phyloP scores from a whole-genome alignment of 202 grass and related monocot genomes.

The Digitaria exilis region DNA sequence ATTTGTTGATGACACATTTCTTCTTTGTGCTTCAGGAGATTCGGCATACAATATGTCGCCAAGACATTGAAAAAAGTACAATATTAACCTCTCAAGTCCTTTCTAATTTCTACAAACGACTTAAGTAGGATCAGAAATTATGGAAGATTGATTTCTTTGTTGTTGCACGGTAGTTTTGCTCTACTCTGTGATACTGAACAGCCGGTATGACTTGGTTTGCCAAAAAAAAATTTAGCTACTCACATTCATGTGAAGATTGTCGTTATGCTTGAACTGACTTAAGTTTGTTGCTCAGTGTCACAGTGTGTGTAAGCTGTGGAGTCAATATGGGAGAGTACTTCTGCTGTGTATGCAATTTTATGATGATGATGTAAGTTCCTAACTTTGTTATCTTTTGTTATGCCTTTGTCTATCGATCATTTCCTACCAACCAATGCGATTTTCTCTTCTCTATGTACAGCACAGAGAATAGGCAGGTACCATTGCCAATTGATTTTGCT shows the following conservation, averaged over 20 bases:
- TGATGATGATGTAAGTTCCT: slow-evolving; percentile 80
- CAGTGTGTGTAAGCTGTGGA: slow-evolving; percentile 85
- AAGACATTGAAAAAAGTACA: slow-evolving; percentile 87
- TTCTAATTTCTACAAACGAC: slow-evolving; percentile 19
- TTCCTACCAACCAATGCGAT: slow-evolving; percentile 34
- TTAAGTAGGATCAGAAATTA: slow-evolving; percentile 31
- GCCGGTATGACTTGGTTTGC: slow-evolving; percentile 44
- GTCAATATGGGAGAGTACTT: slow-evolving; percentile 98
- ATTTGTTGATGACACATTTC: slow-evolving; percentile 16
- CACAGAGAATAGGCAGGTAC: slow-evolving; percentile 72
- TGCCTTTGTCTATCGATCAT: slow-evolving; percentile 30
- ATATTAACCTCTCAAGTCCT: slow-evolving; percentile 9
- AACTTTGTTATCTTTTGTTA: slow-evolving; percentile 17
- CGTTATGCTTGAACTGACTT: slow-evolving; percentile 22
- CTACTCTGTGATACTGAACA: slow-evolving; percentile 85
- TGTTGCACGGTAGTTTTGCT: slow-evolving; percentile 89
- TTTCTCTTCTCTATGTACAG: slow-evolving; percentile 49
- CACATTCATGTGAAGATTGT: background rate
- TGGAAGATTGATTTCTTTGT: slow-evolving; percentile 26
- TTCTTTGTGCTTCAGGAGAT: slow-evolving; percentile 52
- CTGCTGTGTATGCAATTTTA: slow-evolving; percentile 92
- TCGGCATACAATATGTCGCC: slow-evolving; percentile 78
- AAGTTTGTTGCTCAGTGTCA: slow-evolving; percentile 54
- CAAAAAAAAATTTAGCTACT: background rate
- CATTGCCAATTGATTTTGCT: slow-evolving; percentile 89